Percentiles rank a stretch among this genome's conserved stretches.
Evolutionary conservation across 2,329 filamentous ascomycete genomes (phyloP).

Genomic region (Rutstroemia sydowiana): DNA sequence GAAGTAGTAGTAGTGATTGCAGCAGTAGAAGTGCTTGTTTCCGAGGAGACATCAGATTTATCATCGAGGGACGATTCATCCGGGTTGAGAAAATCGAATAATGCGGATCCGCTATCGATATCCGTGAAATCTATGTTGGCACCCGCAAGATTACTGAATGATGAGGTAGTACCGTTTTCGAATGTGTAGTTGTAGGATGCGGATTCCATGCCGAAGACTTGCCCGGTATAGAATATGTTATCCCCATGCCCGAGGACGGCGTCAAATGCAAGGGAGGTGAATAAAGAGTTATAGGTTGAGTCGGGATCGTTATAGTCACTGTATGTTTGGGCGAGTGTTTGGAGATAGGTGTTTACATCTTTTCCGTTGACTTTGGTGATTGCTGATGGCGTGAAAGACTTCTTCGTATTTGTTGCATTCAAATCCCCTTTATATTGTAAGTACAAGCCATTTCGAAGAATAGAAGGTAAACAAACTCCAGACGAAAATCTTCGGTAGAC

Average conservation of each 20-base stretch:
- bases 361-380: constrained; percentile 48
- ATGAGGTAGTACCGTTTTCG: constrained; percentile 32
- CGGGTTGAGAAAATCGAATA: constrained; percentile 20
- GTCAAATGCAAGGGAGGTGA: constrained; percentile 24
- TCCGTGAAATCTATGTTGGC: constrained; percentile 28
- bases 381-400: constrained; percentile 36
- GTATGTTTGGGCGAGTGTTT: constrained; percentile 33
- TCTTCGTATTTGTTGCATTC: constrained; percentile 2
- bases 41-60: too few relatives aligned
- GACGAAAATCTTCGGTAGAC: constrained; percentile 49
- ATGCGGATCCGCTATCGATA: constrained; percentile 20
- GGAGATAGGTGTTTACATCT: constrained; percentile 40
- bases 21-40: too few relatives aligned
- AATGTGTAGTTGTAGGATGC: constrained; percentile 33
- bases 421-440: constrained; percentile 13
- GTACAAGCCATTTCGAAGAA: not conserved
- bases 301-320: constrained; percentile 33
- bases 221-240: too few relatives aligned
- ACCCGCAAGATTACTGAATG: constrained; percentile 30
- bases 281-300: constrained; percentile 35
- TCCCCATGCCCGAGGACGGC: too few relatives aligned
- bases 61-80: constrained; percentile 13
- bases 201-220: constrained; percentile 29
- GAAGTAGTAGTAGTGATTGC: not conserved
- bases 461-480: constrained; percentile 30